phyloP scores from a whole-genome alignment of 1,284 basidiomycete genomes.

The Cutaneotrichosporon sp. region DNA sequence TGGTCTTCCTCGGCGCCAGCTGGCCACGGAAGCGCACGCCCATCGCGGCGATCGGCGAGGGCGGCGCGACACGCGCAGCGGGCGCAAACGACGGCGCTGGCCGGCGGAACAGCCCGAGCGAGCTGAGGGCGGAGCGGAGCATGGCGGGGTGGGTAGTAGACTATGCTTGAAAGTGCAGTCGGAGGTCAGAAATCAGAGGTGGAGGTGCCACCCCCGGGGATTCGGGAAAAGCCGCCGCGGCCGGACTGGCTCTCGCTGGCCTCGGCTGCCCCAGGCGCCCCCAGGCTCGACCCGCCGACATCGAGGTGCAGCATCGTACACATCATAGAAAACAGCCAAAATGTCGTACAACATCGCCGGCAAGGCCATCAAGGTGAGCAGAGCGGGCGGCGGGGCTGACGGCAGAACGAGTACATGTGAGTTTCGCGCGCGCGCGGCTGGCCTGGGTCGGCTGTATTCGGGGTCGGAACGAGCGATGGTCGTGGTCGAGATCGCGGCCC shows the following conservation, averaged over 20 bases:
- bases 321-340: constrained; percentile 23
- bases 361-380: constrained; percentile 52
- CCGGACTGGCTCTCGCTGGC: neutral
- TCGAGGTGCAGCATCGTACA: no score
- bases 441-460: neutral
- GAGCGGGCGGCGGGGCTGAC: neutral
- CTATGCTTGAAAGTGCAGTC: neutral
- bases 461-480: neutral
- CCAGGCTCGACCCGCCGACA: no score
- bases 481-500: no score
- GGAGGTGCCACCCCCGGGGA: constrained; percentile 10
- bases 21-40: constrained; percentile 59
- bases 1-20: constrained; percentile 78
- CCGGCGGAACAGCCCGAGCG: constrained; percentile 17
- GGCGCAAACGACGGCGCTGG: constrained; percentile 11
- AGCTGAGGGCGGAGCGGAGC: constrained; percentile 20
- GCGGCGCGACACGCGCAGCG: constrained; percentile 15
- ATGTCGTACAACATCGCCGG: constrained; percentile 56
- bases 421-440: constrained; percentile 19
- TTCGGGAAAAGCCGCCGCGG: constrained; percentile 12
- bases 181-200: constrained; percentile 3
- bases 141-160: constrained; percentile 23
- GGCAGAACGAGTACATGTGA: constrained; percentile 51
- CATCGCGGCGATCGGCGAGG: constrained; percentile 10
- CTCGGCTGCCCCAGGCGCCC: no score